Base-by-base conservation (phyloP, 257 asterid species). In the Fraxinus americana region DNA sequence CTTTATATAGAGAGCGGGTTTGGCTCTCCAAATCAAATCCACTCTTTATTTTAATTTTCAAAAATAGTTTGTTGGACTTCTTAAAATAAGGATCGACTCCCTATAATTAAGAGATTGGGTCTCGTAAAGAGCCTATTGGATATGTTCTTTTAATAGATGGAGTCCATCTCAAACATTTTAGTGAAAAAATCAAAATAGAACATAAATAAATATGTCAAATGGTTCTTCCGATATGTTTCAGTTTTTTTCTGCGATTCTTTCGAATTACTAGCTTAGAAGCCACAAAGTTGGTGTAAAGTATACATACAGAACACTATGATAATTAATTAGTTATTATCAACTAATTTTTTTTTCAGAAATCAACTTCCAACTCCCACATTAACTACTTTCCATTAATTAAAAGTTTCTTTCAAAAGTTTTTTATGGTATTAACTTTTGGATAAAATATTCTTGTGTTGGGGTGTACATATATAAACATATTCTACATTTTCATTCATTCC, bases 201-300 rank as follows among this genome's bases (percentile, higher is more conserved):
- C 77, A 66, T 39, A 43, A 25, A 43, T 66, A 66, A 41, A 45
- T 29, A 67, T 19, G 34, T 25, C 63, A 50, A 66, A 71, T 39
- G 19, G 57, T 39, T 19, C 74, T 29, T 65, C 45, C 32, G n/a
- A 34, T 9, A 67, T 45, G 21, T 68, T 19, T 29, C 27, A 19
- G 21, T 19, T 16, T 19, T 32, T 34, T 69, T 32, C 45, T 34
- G 71, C 66, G 27, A 41, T 32, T 30, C 45, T 76, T 27, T 14
- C 17, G 2, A 4, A 13, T 14, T 30, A 52, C 52, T 4, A 29
- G 19, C 74, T 67, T 38, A 32, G 69, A 69, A 11, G 65, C 34
- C 9, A 61, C 13, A 10, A 3, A 11, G 17, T 43, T 43, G 16
- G 16, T 43, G 52, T 43, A 11, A 3, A 43, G 52, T 2, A 43